Conservation (phyloP, 1,139 yeast species). For the Scheffersomyces stambukii region DNA sequence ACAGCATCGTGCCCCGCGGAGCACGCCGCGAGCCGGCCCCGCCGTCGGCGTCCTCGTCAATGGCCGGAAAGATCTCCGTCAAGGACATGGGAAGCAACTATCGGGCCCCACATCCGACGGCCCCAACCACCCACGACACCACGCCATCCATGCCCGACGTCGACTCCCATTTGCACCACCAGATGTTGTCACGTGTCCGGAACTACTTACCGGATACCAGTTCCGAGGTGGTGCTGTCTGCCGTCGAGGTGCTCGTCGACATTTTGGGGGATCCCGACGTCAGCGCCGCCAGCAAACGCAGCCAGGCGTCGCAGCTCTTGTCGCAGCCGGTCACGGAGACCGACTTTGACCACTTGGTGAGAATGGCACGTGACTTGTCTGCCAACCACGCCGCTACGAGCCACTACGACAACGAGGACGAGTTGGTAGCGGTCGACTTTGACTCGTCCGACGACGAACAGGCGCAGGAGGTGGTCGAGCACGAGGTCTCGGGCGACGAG, state of each 20-base stretch:
- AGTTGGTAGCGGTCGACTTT: slow-evolving; percentile 21
- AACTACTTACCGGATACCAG: slow-evolving; percentile 31
- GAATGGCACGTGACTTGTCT: slow-evolving; percentile 50
- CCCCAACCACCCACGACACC: slow-evolving; percentile 2
- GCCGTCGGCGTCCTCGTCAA: slow-evolving; percentile 69
- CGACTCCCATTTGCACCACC: too few relatives aligned
- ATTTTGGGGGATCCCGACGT: slow-evolving; percentile 47
- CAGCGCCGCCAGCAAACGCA: slow-evolving; percentile 27
- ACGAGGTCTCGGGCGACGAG: slow-evolving; percentile 18
- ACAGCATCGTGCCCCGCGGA: too few relatives aligned
- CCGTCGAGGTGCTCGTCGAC: slow-evolving; percentile 66
- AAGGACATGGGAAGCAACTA: slow-evolving; percentile 63
- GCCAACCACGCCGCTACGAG: slow-evolving; percentile 41
- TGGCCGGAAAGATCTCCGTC: slow-evolving; percentile 60
- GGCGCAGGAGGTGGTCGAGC: slow-evolving; percentile 18
- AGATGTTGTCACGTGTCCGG: too few relatives aligned
- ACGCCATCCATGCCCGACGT: slow-evolving; percentile 1
- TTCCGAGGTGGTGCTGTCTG: slow-evolving; percentile 45
- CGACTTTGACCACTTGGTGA: slow-evolving; percentile 50
- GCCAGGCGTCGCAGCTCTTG: slow-evolving; percentile 37
- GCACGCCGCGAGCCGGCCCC: too few relatives aligned
- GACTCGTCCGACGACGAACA: slow-evolving; percentile 27
- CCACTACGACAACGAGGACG: slow-evolving; percentile 14
- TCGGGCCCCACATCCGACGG: slow-evolving; percentile 4
- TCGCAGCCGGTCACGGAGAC: slow-evolving; percentile 41